These are phyloP conservation scores for Solanum virginianum DNA, from an alignment of 257 asterid genomes.

Conservation along the genomic window DNA sequence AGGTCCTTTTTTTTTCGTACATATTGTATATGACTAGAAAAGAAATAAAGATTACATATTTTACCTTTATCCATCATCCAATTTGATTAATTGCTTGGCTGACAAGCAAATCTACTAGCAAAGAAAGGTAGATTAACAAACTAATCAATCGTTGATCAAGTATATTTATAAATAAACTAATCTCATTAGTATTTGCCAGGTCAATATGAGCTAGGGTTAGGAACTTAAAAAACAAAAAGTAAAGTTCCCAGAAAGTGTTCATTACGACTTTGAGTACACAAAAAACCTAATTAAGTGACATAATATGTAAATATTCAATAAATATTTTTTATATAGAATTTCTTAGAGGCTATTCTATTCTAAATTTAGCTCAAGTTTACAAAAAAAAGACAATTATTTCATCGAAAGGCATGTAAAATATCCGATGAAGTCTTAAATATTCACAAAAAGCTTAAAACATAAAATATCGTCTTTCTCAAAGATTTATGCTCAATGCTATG, in stretches of 20 bases:
- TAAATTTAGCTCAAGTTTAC: neutral
- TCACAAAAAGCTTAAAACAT: neutral
- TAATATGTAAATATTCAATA: neutral
- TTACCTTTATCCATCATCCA: neutral
- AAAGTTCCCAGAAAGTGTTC: neutral
- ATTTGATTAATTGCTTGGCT: neutral
- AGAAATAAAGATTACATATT: too few species aligned
- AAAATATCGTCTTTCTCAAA: too few species aligned
- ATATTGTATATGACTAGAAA: neutral
- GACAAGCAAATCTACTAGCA: neutral
- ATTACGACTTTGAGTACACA: neutral
- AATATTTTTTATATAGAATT: neutral
- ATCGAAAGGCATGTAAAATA: neutral
- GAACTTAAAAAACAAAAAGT: neutral
- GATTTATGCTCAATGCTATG: neutral
- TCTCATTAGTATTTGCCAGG: neutral
- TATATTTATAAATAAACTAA: neutral
- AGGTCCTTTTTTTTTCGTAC: neutral
- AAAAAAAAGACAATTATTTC: neutral
- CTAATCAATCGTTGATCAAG: neutral
- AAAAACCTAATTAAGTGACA: neutral
- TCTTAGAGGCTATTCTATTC: neutral
- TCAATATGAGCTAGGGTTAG: neutral
- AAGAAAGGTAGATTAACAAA: neutral
- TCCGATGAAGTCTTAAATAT: neutral